A percentile compares a stretch with the other conserved stretches of the same genome.
Evolutionary conservation across 495 filamentous ascomycete species (phyloP).

Genomic region (Xylaria grammica): DNA sequence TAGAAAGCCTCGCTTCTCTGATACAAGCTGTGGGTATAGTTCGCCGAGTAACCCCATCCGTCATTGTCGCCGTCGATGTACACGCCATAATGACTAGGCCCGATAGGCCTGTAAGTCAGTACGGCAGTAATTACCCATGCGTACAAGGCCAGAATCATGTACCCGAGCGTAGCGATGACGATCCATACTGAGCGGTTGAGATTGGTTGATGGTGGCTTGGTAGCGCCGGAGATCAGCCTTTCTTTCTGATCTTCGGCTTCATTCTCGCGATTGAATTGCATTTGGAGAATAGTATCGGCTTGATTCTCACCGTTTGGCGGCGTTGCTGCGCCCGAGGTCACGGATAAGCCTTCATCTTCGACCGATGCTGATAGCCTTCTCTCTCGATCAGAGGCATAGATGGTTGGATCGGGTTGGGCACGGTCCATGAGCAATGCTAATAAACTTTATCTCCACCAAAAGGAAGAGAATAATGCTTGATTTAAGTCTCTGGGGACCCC

Average conservation of each 20-base stretch:
- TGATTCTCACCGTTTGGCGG: too few species aligned
- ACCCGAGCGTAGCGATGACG: neutral
- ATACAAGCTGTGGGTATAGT: neutral
- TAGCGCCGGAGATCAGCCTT: neutral
- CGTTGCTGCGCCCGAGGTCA: too few species aligned
- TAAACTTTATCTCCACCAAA: too few species aligned
- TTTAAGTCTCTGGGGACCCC: too few species aligned
- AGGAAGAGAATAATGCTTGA: too few species aligned
- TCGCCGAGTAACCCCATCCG: neutral
- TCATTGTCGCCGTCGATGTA: neutral
- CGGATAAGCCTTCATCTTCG: too few species aligned
- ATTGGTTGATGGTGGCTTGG: neutral
- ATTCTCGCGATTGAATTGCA: neutral
- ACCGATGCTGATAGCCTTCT: too few species aligned
- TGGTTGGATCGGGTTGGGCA: too few species aligned
- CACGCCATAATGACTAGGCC: neutral
- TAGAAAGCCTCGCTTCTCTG: neutral
- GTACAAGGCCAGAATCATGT: neutral
- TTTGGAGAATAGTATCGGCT: too few species aligned
- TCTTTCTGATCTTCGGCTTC: neutral
- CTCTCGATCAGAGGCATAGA: too few species aligned
- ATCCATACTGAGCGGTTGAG: conserved; percentile 1
- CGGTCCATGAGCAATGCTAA: too few species aligned
- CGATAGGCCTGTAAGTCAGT: neutral
- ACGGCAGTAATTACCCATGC: neutral